These are phyloP conservation scores for Metarhizium rileyi DNA, from an alignment of 2,329 filamentous ascomycete genomes.

Conservation along the genomic window DNA sequence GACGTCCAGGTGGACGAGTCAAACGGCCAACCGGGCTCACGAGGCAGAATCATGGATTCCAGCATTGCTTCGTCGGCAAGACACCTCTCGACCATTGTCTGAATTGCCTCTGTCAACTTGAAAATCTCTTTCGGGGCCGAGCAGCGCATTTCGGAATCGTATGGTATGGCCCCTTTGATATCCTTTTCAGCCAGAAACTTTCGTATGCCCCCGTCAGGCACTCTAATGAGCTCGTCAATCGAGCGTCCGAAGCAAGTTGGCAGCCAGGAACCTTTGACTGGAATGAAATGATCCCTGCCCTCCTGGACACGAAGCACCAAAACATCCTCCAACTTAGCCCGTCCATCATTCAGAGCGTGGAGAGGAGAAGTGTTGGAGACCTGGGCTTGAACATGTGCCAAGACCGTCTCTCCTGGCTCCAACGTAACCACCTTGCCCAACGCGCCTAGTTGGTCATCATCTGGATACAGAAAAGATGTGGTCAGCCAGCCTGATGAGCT, in stretches of 20 bases:
- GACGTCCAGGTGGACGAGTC: conserved; percentile 29
- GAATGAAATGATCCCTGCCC: conserved; percentile 87
- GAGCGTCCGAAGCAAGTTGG: conserved; percentile 76
- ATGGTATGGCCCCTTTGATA: conserved; percentile 41
- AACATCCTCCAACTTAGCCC: conserved; percentile 66
- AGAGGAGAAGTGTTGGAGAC: conserved; percentile 56
- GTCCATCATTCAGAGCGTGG: conserved; percentile 60
- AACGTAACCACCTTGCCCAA: conserved; percentile 51
- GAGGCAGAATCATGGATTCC: conserved; percentile 40
- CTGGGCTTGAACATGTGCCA: conserved; percentile 56
- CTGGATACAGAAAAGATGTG: conserved; percentile 47
- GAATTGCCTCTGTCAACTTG: conserved; percentile 73
- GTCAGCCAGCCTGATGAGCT: conserved; percentile 56
- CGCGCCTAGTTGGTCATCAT: conserved; percentile 20
- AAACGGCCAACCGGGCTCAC: conserved; percentile 52
- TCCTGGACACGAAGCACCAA: conserved; percentile 74
- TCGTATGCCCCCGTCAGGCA: conserved; percentile 73
- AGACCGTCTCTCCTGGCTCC: conserved; percentile 74
- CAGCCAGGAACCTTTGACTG: conserved; percentile 67
- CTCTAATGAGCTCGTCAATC: conserved; percentile 76
- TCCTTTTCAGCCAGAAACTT: conserved; percentile 30
- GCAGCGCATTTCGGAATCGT: conserved; percentile 52
- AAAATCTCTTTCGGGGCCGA: conserved; percentile 86
- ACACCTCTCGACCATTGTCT: conserved; percentile 44
- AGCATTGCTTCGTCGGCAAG: conserved; percentile 55